Evolutionary conservation across 768 basidiomycete genomes (phyloP), one percentile per base, ranked within the genome.

Genomic region (Lactarius tabidus): DNA sequence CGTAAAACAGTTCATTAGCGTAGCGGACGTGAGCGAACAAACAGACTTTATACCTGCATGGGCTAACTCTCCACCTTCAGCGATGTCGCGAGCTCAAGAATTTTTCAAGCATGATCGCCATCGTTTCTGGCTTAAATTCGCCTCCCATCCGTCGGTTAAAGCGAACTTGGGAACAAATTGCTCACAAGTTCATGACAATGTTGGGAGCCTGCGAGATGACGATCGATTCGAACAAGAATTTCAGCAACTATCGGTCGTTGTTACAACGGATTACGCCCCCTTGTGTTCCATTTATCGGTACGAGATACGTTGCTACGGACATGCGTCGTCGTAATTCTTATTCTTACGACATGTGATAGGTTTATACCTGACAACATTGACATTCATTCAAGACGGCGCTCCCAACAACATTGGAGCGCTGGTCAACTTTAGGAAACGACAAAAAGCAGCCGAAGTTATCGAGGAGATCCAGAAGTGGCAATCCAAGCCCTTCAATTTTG

Each of bases 381-480:
- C 95, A n/a, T 98, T 98, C 76, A 96, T 97, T 74, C 93, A 97
- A 76, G 97, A 98, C 70, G 97, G 96, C 10, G 94, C 93, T 72
- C 89, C 90, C 58, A 93, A 98, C 78, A 85, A 82, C 70, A 79
- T 97, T 20, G 89, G 86, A 9, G 83, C 84, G 62, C 79, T 96
- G 68, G 88, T 98, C 77, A 98, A 98, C 78, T 98, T 98, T 79
- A 86, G 88, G 73, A 99, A 99, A 76, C 90, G 96, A 20, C 89
- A 93, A 71, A 92, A 92, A 76, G 88, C 94, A 0, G 93, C 95
- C n/a, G 95, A 97, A 73, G 91, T 98, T 70, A 93, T 99, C 71
- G 87, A 88, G 68, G 95, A 98, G 74, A 98, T 99, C 74, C 92
- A 97, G 74, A 89, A 93, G 33, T 98, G 95, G 86, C 97, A 99